Evolutionary conservation across 2,329 filamentous ascomycete genomes (phyloP), one percentile per base, ranked within the genome.

Genomic region (Exophiala lecanii-corni): DNA sequence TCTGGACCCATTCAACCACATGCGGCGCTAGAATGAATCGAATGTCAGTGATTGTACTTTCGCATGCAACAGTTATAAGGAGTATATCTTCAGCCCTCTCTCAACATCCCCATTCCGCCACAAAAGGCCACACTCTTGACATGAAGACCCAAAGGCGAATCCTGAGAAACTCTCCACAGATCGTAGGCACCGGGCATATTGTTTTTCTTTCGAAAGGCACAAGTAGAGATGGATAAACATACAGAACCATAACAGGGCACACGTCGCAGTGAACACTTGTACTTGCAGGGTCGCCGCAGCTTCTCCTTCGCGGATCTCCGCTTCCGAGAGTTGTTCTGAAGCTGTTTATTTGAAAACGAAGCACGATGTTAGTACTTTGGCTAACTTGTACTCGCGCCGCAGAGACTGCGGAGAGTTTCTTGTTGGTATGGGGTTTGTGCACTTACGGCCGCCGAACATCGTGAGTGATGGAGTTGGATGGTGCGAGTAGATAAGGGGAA

Each of bases 171-270:
- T n/a, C n/a, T n/a, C n/a, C n/a, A n/a, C n/a, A n/a, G n/a, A n/a
- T n/a, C n/a, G n/a, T n/a, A n/a, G n/a, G n/a, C n/a, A n/a, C n/a
- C n/a, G n/a, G n/a, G n/a, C n/a, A n/a, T 26, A n/a, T 21, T 13
- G 21, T 20, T 17, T 20, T 31, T 19, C n/a, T 16, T 9, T 38
- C 21, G 5, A n/a, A n/a, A n/a, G n/a, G n/a, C n/a, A n/a, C n/a
- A n/a, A n/a, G n/a, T n/a, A n/a, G n/a, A n/a, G n/a, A n/a, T n/a
- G 12, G 6, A 26, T 26, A 6, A 4, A 59, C 77, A 51, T 72
- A 82, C 79, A 80, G 38, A 82, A 69, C 64, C 82, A 82, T 37
- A 82, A 70, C 19, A 79, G 62, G 38, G 76, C 60, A 54, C 75
- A 76, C 41, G 73, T 71, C 33, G 69, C 68, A 45, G 74, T 59